Conservation (phyloP, 2,329 filamentous ascomycete genomes). For the Aspergillus ibericus region DNA sequence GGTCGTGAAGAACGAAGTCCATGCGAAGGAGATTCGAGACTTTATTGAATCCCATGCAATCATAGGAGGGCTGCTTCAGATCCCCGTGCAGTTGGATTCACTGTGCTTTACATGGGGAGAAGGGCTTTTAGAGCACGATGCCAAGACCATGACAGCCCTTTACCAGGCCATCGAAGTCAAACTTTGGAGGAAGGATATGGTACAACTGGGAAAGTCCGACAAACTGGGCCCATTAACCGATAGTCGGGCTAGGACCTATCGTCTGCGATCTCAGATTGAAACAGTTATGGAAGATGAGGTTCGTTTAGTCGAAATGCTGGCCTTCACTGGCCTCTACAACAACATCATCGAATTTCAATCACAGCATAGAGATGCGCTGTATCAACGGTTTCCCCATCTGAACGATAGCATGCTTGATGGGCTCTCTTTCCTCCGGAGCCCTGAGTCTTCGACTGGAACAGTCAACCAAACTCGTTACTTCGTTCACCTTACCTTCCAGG, state of each 20-base stretch:
- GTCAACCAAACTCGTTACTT: conserved; percentile 37
- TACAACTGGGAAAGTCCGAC: conserved; percentile 26
- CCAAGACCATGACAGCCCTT: conserved; percentile 38
- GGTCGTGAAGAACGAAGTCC: too few relatives aligned
- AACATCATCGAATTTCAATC: conserved; percentile 37
- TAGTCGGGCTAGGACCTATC: not conserved
- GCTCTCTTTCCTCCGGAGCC: conserved; percentile 42
- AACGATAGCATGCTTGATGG: conserved; percentile 11
- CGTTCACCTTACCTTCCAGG: conserved; percentile 46
- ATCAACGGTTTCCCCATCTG: not conserved
- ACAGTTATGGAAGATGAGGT: conserved; percentile 16
- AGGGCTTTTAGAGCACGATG: not conserved
- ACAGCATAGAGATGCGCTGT: conserved; percentile 11
- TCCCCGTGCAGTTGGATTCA: conserved; percentile 49
- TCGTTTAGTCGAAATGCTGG: conserved; percentile 32
- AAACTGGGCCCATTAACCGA: not conserved
- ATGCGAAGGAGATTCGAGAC: too few relatives aligned
- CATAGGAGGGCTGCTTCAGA: conserved; percentile 21
- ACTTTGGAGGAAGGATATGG: conserved; percentile 44
- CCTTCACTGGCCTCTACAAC: conserved; percentile 38
- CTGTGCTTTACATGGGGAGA: conserved; percentile 42
- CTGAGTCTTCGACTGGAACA: conserved; percentile 20
- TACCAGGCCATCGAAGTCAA: conserved; percentile 32
- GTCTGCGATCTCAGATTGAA: conserved; percentile 11
- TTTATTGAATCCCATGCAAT: too few relatives aligned